Conservation (phyloP, 202 grass and related monocot species). For the Setaria italica region DNA sequence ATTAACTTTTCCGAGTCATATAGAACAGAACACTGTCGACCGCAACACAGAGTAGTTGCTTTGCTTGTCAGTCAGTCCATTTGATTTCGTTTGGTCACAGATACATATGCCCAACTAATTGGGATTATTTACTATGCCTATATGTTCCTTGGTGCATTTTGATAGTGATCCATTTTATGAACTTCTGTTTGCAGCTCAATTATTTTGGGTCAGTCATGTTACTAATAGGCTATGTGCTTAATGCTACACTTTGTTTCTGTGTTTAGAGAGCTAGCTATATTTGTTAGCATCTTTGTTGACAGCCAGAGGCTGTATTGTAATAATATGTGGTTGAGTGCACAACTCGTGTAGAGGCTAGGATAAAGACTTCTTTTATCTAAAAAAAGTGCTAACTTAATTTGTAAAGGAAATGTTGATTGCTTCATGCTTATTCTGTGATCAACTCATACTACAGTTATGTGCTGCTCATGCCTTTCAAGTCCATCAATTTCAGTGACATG, state of each 20-base stretch:
- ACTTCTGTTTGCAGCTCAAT: not conserved
- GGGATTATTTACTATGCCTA: slow-evolving; percentile 17
- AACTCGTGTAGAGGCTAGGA: too few species aligned
- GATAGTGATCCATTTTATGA: slow-evolving; percentile 5
- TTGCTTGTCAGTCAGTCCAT: slow-evolving; percentile 7
- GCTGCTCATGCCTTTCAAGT: slow-evolving; percentile 3
- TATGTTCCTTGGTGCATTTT: slow-evolving; percentile 10
- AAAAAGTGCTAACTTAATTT: not conserved
- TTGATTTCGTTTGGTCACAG: slow-evolving; percentile 34
- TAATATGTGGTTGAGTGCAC: too few species aligned
- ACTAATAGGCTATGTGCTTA: too few species aligned
- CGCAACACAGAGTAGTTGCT: slow-evolving; percentile 28
- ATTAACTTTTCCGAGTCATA: not conserved
- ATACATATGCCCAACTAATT: slow-evolving; percentile 32
- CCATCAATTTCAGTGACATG: not conserved
- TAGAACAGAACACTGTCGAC: slow-evolving; percentile 17
- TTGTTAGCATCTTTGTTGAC: too few species aligned
- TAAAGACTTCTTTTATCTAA: too few species aligned
- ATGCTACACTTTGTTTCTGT: too few species aligned
- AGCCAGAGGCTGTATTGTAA: too few species aligned
- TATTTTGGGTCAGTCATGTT: not conserved
- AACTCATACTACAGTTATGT: not conserved
- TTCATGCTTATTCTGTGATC: slow-evolving; percentile 8
- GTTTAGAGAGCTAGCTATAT: too few species aligned
- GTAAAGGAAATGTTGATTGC: not conserved